Evolutionary conservation across 345 rosid species (phyloP).

Genomic region (Erucastrum elatum): DNA sequence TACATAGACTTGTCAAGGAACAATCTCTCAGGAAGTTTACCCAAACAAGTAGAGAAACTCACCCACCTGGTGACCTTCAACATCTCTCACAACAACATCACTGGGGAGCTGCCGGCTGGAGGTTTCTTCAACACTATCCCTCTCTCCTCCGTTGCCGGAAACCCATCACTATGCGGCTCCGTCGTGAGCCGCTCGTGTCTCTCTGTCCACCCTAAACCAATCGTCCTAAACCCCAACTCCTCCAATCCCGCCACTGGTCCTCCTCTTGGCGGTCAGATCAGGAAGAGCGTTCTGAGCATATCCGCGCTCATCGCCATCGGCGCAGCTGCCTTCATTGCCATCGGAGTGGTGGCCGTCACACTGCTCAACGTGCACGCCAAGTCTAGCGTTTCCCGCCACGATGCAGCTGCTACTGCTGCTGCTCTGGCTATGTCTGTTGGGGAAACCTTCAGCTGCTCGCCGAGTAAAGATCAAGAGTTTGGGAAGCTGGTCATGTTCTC

Average conservation of each 20-base stretch:
- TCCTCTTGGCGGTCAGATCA: slow-evolving; percentile 48
- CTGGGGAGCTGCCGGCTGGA: slow-evolving; percentile 87
- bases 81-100: slow-evolving; percentile 75
- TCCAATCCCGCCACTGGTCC: slow-evolving; percentile 48
- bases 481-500: slow-evolving; percentile 98
- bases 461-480: slow-evolving; percentile 73
- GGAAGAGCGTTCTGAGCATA: slow-evolving; percentile 74
- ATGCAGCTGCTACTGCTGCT: slow-evolving; percentile 49
- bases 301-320: slow-evolving; percentile 94
- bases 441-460: slow-evolving; percentile 82
- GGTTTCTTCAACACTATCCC: slow-evolving; percentile 91
- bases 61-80: slow-evolving; percentile 66
- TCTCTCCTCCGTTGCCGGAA: slow-evolving; percentile 63
- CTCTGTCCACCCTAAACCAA: slow-evolving; percentile 82
- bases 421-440: slow-evolving; percentile 59
- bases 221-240: slow-evolving; percentile 94
- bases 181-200: slow-evolving; percentile 82
- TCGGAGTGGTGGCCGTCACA: slow-evolving; percentile 86
- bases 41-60: slow-evolving; percentile 77
- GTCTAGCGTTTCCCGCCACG: slow-evolving; percentile 58
- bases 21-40: slow-evolving; percentile 65
- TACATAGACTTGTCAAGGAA: slow-evolving; percentile 75
- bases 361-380: slow-evolving; percentile 77
- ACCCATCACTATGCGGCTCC: slow-evolving; percentile 91
- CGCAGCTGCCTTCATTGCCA: slow-evolving; percentile 80